Evolutionary conservation across 352 stramenopile species (phyloP).

Genomic region (Sclerospora graminicola): DNA sequence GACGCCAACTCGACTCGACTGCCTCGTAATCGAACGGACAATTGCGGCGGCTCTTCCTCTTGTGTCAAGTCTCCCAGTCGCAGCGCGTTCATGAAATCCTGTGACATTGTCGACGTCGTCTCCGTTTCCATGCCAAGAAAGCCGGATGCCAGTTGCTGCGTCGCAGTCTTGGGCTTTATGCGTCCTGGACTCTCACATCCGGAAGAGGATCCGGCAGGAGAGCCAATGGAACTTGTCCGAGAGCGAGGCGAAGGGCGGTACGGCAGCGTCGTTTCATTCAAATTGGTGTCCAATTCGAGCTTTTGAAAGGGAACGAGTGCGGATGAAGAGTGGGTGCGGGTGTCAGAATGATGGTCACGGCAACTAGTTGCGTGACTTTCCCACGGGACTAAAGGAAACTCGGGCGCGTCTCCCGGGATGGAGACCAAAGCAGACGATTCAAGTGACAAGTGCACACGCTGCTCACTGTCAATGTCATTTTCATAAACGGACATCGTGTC

Average conservation of each 20-base stretch:
- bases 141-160: constrained; percentile 25
- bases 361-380: constrained; percentile 7
- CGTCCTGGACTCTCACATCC: constrained; percentile 13
- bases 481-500: constrained; percentile 51
- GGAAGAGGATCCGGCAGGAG: constrained; percentile 3
- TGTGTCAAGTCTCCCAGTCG: constrained; percentile 36
- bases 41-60: constrained; percentile 51
- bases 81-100: constrained; percentile 67
- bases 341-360: constrained; percentile 3
- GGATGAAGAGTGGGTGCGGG: constrained; percentile 19
- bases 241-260: constrained; percentile 13
- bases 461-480: constrained; percentile 31
- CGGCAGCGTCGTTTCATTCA: constrained; percentile 62
- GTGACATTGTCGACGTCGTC: constrained; percentile 26
- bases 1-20: constrained; percentile 63
- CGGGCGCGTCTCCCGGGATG: constrained; percentile 10
- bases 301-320: constrained; percentile 79
- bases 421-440: not conserved
- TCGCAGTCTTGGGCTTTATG: constrained; percentile 10
- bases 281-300: constrained; percentile 64
- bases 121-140: constrained; percentile 21
- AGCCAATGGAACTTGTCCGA: constrained; percentile 7
- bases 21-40: constrained; percentile 59
- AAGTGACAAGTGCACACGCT: constrained; percentile 38
- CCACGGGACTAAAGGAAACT: constrained; percentile 55